Evolutionary conservation across 331 rosid species (phyloP), one percentile per base, ranked within the genome.

Genomic region (Quercus phellos): DNA sequence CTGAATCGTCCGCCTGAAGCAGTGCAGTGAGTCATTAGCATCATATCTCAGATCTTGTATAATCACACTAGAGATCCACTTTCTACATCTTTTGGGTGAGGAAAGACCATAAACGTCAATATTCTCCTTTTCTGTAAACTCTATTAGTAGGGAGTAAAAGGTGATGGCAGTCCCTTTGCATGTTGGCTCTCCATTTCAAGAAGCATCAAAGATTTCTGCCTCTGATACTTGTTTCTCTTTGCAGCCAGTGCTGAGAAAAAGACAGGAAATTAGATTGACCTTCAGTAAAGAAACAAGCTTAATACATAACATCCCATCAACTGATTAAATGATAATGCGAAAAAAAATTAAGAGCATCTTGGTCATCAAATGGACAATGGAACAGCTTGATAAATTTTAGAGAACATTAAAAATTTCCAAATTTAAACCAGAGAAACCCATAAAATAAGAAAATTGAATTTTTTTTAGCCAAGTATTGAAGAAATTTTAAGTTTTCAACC

Each of bases 161-260:
- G 90, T 55, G 96, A 80, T 77, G 88, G 87, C 72, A 82, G 43
- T 83, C 96, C 94, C 88, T 86, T 94, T 58, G 99, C 98, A 81
- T 94, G 99, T 81, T 90, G 98, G 79, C 99, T 94, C 78, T 94
- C 99, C 99, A 94, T 91, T 85, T 92, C 99, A 59, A 94, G 96
- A 84, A 77, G 87, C 97, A 91, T 91, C 76, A 94, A 83, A 26
- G 97, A 92, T 84, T 94, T 92, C 79, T 94, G 99, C 78, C 98
- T 90, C 58, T 91, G 93, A 77, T 92, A 94, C 70, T 92, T 72
- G 87, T 89, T 92, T 85, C 97, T 88, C 86, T 92, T 94, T 55
- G 98, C 99, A 3, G 93, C 85, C 74, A 94, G 90, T 61, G 98
- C 98, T 94, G 93, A 80, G 61, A 38, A 68, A 42, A 72, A 78